Evolutionary conservation across 306 rosid genomes (phyloP).

Genomic region (Medicago truncatula): DNA sequence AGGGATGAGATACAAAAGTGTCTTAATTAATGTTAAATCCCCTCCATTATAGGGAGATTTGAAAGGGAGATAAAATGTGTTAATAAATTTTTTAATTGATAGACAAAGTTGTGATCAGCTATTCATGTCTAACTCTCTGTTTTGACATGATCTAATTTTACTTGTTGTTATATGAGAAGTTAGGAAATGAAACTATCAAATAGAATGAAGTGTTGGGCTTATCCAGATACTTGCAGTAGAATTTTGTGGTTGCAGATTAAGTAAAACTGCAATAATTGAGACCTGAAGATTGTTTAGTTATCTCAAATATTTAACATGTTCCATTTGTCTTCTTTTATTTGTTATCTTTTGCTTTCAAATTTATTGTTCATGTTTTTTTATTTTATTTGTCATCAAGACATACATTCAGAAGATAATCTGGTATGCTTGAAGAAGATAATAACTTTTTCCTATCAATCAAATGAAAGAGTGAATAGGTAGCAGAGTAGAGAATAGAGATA

Average conservation of each 20-base stretch:
- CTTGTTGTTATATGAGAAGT: no score
- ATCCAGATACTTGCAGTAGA: background rate
- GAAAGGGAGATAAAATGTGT: no score
- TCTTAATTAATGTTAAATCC: background rate
- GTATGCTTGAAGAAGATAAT: constrained; percentile 12
- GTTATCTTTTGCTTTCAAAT: constrained; percentile 16
- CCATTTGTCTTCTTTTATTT: constrained; percentile 22
- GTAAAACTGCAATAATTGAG: background rate
- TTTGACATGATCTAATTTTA: no score
- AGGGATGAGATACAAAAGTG: background rate
- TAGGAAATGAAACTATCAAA: no score
- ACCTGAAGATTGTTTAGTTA: background rate
- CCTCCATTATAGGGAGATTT: no score
- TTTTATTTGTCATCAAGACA: background rate
- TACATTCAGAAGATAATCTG: background rate
- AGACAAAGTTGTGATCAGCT: no score
- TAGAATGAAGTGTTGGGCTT: no score
- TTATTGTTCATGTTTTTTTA: background rate
- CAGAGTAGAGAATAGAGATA: constrained; percentile 15
- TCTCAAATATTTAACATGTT: background rate
- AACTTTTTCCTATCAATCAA: background rate
- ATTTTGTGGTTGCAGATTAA: background rate
- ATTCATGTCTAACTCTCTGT: no score
- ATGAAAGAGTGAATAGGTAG: constrained; percentile 20
- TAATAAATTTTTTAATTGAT: no score